A percentile compares a stretch with the other conserved stretches of the same genome.
phyloP scores from a whole-genome alignment of 2,329 filamentous ascomycete species.

The Cryphonectria carpinicola region DNA sequence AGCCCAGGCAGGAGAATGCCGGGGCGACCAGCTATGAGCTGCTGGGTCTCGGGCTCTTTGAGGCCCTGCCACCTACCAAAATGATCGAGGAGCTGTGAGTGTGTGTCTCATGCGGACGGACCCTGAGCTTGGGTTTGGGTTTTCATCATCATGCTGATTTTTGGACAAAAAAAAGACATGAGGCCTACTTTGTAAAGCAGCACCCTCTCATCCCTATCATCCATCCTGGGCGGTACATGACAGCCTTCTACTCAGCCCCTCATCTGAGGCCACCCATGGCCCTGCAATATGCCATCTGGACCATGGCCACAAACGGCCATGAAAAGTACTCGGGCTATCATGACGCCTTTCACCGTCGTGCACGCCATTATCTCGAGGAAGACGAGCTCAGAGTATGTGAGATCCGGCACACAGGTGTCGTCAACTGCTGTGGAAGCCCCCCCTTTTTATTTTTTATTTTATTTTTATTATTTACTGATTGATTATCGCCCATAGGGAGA shows the following conservation, averaged over 20 bases:
- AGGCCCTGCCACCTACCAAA: conserved; percentile 76
- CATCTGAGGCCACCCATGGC: conserved; percentile 80
- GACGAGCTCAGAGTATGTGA: conserved; percentile 75
- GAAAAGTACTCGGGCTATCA: conserved; percentile 74
- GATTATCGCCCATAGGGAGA: conserved; percentile 54
- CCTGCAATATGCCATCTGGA: conserved; percentile 86
- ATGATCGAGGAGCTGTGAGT: conserved; percentile 81
- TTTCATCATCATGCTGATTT: conserved; percentile 21
- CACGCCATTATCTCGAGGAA: conserved; percentile 79
- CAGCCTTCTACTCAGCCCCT: conserved; percentile 72
- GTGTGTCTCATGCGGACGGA: neutral
- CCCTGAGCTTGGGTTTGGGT: neutral
- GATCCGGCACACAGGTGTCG: neutral
- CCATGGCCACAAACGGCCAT: conserved; percentile 71
- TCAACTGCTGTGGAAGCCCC: no score
- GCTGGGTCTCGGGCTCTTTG: conserved; percentile 79
- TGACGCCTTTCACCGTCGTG: conserved; percentile 78
- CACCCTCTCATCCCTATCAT: conserved; percentile 77
- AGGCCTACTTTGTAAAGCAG: conserved; percentile 75
- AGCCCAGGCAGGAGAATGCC: conserved; percentile 13
- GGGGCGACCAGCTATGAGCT: conserved; percentile 60
- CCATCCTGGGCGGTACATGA: conserved; percentile 75
- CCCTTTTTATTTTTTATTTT: no score
- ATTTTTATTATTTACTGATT: neutral
- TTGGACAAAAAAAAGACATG: conserved; percentile 55